Evolutionary conservation across 805 yeast genomes (phyloP).

Genomic region (Ogataea pini): DNA sequence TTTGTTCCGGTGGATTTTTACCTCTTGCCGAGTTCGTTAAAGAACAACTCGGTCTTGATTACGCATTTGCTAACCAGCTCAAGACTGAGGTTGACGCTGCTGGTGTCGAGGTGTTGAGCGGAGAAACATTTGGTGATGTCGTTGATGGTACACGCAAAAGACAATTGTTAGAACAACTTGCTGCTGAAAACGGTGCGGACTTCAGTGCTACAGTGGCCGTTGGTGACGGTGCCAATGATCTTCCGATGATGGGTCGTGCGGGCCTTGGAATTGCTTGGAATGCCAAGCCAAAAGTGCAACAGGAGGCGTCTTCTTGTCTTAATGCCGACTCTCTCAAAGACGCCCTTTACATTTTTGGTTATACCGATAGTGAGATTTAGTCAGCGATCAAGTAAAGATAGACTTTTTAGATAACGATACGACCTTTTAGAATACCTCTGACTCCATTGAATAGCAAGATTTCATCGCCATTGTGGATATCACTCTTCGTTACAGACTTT

Average conservation of each 20-base stretch:
- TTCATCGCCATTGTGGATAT: conserved; percentile 64
- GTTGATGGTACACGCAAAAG: conserved; percentile 90
- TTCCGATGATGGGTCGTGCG: conserved; percentile 86
- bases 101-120: conserved; percentile 56
- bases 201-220: conserved; percentile 69
- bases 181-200: conserved; percentile 53
- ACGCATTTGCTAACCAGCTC: conserved; percentile 82
- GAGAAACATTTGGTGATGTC: conserved; percentile 74
- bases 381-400: conserved; percentile 1
- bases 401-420: conserved; percentile 32
- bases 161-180: conserved; percentile 61
- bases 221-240: conserved; percentile 97
- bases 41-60: conserved; percentile 68
- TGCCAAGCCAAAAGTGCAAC: conserved; percentile 92
- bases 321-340: conserved; percentile 76
- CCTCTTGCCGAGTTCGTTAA: conserved; percentile 83
- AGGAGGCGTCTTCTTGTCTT: conserved; percentile 75
- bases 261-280: conserved; percentile 97
- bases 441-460: conserved; percentile 79
- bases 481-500: conserved; percentile 39
- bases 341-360: conserved; percentile 79
- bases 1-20: conserved; percentile 91
- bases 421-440: conserved; percentile 73
- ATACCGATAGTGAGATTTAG: conserved; percentile 53
- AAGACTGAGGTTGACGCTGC: conserved; percentile 45